These are phyloP conservation scores for Ceratobasidium sp. DNA, from an alignment of 1,284 basidiomycete genomes.

Conservation along the genomic window DNA sequence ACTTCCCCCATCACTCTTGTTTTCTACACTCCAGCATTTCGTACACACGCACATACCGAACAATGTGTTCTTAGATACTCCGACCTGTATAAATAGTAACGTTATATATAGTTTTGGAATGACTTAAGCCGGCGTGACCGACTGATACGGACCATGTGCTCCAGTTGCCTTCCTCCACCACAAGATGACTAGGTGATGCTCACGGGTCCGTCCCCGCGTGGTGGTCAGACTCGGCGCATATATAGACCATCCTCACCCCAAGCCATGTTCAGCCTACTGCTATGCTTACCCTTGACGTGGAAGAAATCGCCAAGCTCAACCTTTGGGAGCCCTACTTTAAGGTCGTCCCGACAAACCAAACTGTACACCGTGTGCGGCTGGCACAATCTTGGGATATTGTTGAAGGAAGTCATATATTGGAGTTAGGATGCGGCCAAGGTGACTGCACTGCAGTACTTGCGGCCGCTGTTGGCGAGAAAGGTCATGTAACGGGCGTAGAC, in stretches of 20 bases:
- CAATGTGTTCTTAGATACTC: constrained; percentile 32
- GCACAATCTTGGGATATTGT: constrained; percentile 57
- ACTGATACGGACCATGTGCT: not conserved
- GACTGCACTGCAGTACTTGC: constrained; percentile 62
- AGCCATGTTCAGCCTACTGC: not conserved
- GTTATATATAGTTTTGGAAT: constrained; percentile 10
- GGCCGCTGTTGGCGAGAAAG: constrained; percentile 57
- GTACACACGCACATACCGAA: not conserved
- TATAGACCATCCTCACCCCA: not conserved
- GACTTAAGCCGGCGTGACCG: not conserved
- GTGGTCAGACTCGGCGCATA: constrained; percentile 3
- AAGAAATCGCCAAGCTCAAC: constrained; percentile 33
- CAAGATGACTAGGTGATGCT: not conserved
- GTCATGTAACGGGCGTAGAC: constrained; percentile 61
- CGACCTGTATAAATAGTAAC: constrained; percentile 22
- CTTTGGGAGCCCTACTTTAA: constrained; percentile 38
- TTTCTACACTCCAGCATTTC: not conserved
- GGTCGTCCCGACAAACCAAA: constrained; percentile 51
- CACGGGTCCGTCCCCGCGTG: not conserved
- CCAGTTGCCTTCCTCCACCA: not conserved
- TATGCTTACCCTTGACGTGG: constrained; percentile 36
- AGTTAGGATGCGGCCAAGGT: constrained; percentile 64
- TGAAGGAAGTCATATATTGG: constrained; percentile 57
- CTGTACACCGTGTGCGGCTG: constrained; percentile 59
- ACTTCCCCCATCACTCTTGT: constrained; percentile 4